Conservation (phyloP, 2,329 filamentous ascomycete species). For the Penicillium sclerotigenum region DNA sequence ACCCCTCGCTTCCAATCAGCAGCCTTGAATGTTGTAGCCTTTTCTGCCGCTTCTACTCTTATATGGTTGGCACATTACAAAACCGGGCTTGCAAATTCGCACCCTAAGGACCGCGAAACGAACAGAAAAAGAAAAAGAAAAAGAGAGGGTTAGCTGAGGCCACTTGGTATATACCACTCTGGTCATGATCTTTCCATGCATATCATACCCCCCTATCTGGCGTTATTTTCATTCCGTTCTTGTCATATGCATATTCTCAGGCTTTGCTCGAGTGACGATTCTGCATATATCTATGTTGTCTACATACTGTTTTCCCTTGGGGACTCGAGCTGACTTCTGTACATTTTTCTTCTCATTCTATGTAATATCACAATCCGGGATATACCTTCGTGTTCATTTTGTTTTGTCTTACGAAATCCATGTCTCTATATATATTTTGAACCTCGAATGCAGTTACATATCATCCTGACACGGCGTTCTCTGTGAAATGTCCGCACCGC, state of each 20-base stretch:
- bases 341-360: not conserved
- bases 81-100: not conserved
- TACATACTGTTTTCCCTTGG: not conserved
- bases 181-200: constrained; percentile 23
- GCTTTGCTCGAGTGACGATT: not conserved
- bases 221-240: constrained; percentile 13
- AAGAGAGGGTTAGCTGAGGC: constrained; percentile 3
- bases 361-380: constrained; percentile 12
- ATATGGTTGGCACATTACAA: constrained; percentile 11
- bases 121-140: not conserved
- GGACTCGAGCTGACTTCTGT: not conserved
- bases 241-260: not conserved
- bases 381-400: too few relatives aligned
- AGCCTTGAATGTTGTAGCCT: not conserved
- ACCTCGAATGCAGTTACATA: too few relatives aligned
- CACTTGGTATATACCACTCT: constrained; percentile 16
- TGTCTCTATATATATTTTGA: too few relatives aligned
- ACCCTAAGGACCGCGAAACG: not conserved
- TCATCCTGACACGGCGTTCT: not conserved
- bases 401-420: too few relatives aligned
- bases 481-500: not conserved
- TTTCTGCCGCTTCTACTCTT: not conserved
- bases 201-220: constrained; percentile 24
- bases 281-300: not conserved
- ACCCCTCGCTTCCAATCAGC: constrained; percentile 10